phyloP scores from a whole-genome alignment of 345 rosid species.

The Bruguiera gymnorhiza region DNA sequence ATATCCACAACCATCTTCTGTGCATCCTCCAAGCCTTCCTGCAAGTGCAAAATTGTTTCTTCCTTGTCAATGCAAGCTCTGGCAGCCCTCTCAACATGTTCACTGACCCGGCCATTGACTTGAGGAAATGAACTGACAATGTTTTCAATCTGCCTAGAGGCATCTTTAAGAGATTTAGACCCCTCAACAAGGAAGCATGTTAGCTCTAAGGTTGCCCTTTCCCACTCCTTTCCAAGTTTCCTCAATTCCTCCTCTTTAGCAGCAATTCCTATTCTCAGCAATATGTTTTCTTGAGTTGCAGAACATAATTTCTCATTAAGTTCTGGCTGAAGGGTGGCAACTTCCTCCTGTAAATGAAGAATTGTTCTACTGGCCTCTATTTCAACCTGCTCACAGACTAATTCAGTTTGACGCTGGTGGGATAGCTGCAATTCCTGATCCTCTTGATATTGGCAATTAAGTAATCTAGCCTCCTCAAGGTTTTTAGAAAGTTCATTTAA shows the following conservation, averaged over 20 bases:
- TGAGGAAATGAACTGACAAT: constrained; percentile 68
- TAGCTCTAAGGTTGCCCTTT: constrained; percentile 73
- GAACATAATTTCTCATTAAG: constrained; percentile 47
- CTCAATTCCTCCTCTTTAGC: constrained; percentile 59
- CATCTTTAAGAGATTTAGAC: constrained; percentile 80
- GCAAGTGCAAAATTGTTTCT: constrained; percentile 62
- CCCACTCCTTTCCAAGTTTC: constrained; percentile 63
- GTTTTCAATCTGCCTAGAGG: constrained; percentile 60
- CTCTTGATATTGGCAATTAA: constrained; percentile 52
- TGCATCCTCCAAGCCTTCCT: constrained; percentile 84
- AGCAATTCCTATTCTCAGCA: constrained; percentile 44
- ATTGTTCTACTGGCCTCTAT: constrained; percentile 72
- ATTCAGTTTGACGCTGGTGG: constrained; percentile 54
- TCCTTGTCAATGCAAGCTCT: constrained; percentile 75
- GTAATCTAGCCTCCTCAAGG: constrained; percentile 53
- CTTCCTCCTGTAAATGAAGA: constrained; percentile 78
- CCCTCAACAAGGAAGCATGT: constrained; percentile 79
- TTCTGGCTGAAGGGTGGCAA: constrained; percentile 57
- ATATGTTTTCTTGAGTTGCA: constrained; percentile 50
- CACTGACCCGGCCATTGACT: constrained; percentile 52
- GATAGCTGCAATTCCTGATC: constrained; percentile 53
- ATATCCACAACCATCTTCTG: constrained; percentile 60
- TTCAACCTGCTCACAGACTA: constrained; percentile 79
- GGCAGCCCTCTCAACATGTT: constrained; percentile 73
- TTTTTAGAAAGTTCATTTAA: constrained; percentile 50